Conservation (phyloP, 495 filamentous ascomycete genomes). For the Poronia punctata region DNA sequence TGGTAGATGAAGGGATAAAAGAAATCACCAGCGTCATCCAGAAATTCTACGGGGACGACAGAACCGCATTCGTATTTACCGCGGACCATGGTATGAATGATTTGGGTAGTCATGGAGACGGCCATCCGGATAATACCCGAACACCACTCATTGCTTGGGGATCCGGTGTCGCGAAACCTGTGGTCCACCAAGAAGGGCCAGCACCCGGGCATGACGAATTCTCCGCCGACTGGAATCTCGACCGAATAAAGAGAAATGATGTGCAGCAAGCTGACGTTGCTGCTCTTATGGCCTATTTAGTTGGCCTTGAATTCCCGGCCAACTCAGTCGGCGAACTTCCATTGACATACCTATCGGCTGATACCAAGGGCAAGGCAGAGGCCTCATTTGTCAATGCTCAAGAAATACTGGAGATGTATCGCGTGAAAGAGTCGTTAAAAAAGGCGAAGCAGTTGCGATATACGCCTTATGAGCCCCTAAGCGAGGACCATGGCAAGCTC, state of each 20-base stretch:
- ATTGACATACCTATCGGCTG: conserved; percentile 67
- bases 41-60: conserved; percentile 84
- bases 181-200: conserved; percentile 41
- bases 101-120: conserved; percentile 95
- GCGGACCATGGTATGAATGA: conserved; percentile 99
- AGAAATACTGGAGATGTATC: conserved; percentile 94
- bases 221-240: conserved; percentile 80
- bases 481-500: conserved; percentile 50
- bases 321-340: conserved; percentile 96
- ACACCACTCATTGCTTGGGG: conserved; percentile 95
- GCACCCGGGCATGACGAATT: conserved; percentile 87
- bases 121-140: conserved; percentile 94
- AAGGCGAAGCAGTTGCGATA: conserved; percentile 67
- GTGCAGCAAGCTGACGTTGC: conserved; percentile 94
- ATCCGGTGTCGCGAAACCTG: conserved; percentile 77
- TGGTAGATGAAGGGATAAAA: conserved; percentile 84
- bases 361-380: conserved; percentile 68
- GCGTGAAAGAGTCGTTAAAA: conserved; percentile 87
- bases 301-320: conserved; percentile 82
- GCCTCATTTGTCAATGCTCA: conserved; percentile 80
- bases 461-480: conserved; percentile 57
- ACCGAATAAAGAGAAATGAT: conserved; percentile 76
- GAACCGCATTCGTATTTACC: conserved; percentile 95
- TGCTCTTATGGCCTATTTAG: conserved; percentile 93
- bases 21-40: conserved; percentile 76